Evolutionary conservation across 176 grass and related monocot genomes (phyloP), one percentile per base, ranked within the genome.

Genomic region (Oryza meridionalis): DNA sequence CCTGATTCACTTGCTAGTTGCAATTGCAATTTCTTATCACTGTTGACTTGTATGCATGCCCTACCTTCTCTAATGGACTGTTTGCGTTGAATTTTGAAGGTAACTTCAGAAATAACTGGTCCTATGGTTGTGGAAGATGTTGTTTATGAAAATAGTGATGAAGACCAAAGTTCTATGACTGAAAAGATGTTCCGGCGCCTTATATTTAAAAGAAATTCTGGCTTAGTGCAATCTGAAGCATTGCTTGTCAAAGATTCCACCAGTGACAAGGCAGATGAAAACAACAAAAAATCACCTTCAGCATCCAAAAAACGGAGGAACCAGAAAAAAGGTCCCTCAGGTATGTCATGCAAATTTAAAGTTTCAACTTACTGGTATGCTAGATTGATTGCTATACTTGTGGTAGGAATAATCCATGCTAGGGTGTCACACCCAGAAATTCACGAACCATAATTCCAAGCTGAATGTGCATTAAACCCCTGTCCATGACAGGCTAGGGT

Each of bases 151-250:
- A 88, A 81, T 75, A 82, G 17, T 72, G 86, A 85, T 46, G 84
- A 55, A 15, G 90, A 79, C 38, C 87, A 91, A 74, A 73, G 69
- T 72, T 75, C 47, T 70, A 46, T 49, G 22, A 35, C 81, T 77
- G 72, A 84, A 91, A 88, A 79, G 72, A 84, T 87, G 73, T 98
- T 90, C 79, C 85, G 93, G 7, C 89, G 93, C 43, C 93, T 98
- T 88, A 86, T 87, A 77, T 98, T 98, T 81, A 92, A 91, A 64
- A 88, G 96, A 93, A 98, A 89, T 91, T 86, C 83, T 53, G 87
- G 89, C 64, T 95, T 98, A 87, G 87, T 98, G 81, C 96, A 98
- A 86, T 98, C 96, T 79, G 96, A 98, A 86, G 91, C 92, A 68
- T 85, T 95, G 85, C n/a, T 95, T 67, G 73, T 81, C 21, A 88